Percentiles rank a stretch among this genome's conserved stretches.
These are phyloP conservation scores for Setaria italica DNA, from an alignment of 202 grass and related monocot species.

Conservation along the genomic window DNA sequence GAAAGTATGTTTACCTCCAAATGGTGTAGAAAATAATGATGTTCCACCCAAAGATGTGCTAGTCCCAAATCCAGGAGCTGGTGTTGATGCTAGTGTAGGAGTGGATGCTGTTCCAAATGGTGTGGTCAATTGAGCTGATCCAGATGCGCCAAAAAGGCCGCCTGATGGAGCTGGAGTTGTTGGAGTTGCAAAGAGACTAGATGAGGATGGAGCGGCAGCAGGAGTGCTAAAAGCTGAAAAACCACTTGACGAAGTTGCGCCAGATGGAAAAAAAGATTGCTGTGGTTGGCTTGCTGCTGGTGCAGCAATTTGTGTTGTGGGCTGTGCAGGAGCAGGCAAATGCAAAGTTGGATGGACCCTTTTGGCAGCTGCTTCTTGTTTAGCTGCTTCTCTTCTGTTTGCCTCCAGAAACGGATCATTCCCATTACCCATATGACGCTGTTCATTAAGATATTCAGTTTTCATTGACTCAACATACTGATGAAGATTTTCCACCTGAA, in stretches of 20 bases:
- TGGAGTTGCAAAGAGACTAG: constrained; percentile 68
- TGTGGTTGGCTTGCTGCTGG: constrained; percentile 62
- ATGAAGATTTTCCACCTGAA: constrained; percentile 96
- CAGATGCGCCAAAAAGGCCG: constrained; percentile 63
- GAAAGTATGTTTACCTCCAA: constrained; percentile 58
- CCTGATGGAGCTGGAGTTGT: constrained; percentile 53
- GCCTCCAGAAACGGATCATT: constrained; percentile 95
- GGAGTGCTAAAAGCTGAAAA: constrained; percentile 58
- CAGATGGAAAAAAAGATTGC: constrained; percentile 51
- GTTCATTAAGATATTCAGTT: constrained; percentile 70
- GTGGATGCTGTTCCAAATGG: constrained; percentile 83
- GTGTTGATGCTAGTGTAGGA: constrained; percentile 64
- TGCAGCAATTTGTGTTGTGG: constrained; percentile 55
- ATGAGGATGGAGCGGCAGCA: constrained; percentile 66
- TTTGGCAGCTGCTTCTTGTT: constrained; percentile 82
- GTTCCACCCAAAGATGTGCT: constrained; percentile 58
- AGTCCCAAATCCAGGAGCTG: constrained; percentile 67
- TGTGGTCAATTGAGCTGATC: constrained; percentile 64
- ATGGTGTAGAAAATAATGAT: constrained; percentile 77
- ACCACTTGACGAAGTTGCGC: constrained; percentile 48
- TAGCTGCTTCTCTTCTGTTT: constrained; percentile 88
- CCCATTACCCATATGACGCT: constrained; percentile 62
- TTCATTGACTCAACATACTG: constrained; percentile 91
- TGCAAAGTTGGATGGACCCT: constrained; percentile 95
- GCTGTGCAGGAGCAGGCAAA: constrained; percentile 72